These are phyloP conservation scores for Aschersonia sp. DNA, from an alignment of 2,329 filamentous ascomycete species.

Conservation along the genomic window DNA sequence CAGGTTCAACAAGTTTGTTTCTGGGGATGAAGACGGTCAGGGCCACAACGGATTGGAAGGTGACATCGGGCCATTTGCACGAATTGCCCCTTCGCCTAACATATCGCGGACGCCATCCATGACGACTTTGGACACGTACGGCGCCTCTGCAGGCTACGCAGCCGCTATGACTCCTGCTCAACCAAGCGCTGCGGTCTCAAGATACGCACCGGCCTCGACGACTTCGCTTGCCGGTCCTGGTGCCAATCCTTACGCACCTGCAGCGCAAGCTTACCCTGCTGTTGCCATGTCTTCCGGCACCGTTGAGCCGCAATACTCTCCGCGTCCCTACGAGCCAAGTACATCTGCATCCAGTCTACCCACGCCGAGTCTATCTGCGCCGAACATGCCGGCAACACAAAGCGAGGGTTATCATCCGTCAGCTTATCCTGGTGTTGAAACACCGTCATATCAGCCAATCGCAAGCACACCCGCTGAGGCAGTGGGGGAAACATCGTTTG, in stretches of 20 bases:
- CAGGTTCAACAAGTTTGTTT: conserved; percentile 92
- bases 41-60: conserved; percentile 45
- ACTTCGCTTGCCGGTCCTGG: conserved; percentile 5
- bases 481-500: conserved; percentile 12
- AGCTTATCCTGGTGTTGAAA: conserved; percentile 3
- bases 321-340: conserved; percentile 22
- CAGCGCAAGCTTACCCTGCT: conserved; percentile 18
- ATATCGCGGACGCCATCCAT: conserved; percentile 60
- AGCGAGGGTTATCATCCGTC: conserved; percentile 8
- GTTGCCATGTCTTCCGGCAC: background rate
- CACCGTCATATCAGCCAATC: conserved; percentile 33
- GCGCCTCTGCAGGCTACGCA: conserved; percentile 20
- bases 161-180: conserved; percentile 17
- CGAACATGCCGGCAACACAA: conserved; percentile 4
- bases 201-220: conserved; percentile 17
- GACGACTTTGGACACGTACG: conserved; percentile 62
- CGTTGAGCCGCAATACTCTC: conserved; percentile 3
- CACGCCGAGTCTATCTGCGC: conserved; percentile 11
- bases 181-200: conserved; percentile 20
- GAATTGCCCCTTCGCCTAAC: conserved; percentile 59
- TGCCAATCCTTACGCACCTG: conserved; percentile 17
- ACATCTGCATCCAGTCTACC: conserved; percentile 5
- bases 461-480: conserved; percentile 22
- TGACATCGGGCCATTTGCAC: conserved; percentile 68
- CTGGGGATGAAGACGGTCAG: conserved; percentile 80